Percentiles rank a stretch among this genome's conserved stretches.
Evolutionary conservation across 1,139 yeast genomes (phyloP).

Genomic region (Scheffersomyces cryptocercus): DNA sequence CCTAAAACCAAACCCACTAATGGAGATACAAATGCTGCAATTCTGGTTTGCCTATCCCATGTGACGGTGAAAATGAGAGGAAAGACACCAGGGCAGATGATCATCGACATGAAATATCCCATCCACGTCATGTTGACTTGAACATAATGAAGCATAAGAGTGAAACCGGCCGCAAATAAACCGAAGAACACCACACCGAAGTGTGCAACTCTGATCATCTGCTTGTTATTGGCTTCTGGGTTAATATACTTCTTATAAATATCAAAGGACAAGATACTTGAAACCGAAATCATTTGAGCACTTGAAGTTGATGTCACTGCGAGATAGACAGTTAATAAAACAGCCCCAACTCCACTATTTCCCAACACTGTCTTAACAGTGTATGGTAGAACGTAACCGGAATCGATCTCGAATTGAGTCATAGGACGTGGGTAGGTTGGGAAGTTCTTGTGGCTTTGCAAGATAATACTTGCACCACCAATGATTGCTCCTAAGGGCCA

Average conservation of each 20-base stretch:
- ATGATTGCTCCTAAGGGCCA: constrained; percentile 31
- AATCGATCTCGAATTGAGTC: constrained; percentile 23
- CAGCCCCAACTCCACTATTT: constrained; percentile 27
- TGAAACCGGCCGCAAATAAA: constrained; percentile 28
- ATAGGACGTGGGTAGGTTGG: constrained; percentile 31
- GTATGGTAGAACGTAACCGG: constrained; percentile 30
- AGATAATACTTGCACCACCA: constrained; percentile 25
- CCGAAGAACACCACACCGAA: constrained; percentile 28
- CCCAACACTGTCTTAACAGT: constrained; percentile 27
- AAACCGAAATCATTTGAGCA: constrained; percentile 32
- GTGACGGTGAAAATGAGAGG: constrained; percentile 33
- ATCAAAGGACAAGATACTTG: constrained; percentile 29
- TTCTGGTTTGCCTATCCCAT: constrained; percentile 31
- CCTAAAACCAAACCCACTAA: constrained; percentile 23
- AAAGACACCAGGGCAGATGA: constrained; percentile 35
- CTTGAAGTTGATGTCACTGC: constrained; percentile 33
- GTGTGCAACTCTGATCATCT: constrained; percentile 28
- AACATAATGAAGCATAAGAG: constrained; percentile 32
- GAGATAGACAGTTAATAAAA: constrained; percentile 24
- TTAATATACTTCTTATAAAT: constrained; percentile 29
- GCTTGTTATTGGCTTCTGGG: constrained; percentile 23
- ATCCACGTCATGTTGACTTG: constrained; percentile 36
- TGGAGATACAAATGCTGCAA: constrained; percentile 28
- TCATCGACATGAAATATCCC: constrained; percentile 33
- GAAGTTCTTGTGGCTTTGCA: constrained; percentile 21